phyloP scores from a whole-genome alignment of 257 asterid species.

The Ajuga chamaepitys region DNA sequence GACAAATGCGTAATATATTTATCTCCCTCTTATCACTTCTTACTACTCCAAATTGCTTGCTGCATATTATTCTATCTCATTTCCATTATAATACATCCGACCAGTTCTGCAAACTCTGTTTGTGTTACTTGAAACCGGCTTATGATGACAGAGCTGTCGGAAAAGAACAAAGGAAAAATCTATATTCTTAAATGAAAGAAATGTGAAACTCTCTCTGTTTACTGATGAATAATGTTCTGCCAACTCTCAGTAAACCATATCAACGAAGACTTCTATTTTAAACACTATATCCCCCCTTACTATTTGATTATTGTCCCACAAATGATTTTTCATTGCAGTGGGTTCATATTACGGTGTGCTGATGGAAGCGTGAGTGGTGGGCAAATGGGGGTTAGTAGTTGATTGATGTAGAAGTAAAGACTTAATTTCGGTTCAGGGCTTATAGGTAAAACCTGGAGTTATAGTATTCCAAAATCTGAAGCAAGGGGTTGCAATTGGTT shows the following conservation, averaged over 20 bases:
- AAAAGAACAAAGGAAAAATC: background rate
- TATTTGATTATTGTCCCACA: background rate
- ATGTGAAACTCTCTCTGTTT: background rate
- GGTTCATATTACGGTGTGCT: background rate
- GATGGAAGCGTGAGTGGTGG: background rate
- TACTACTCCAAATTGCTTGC: background rate
- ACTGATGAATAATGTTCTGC: background rate
- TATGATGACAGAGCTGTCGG: background rate
- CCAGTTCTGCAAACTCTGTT: background rate
- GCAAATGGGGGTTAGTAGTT: background rate
- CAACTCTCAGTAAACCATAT: background rate
- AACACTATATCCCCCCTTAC: background rate
- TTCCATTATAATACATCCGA: background rate
- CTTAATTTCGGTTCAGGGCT: background rate
- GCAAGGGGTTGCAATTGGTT: slow-evolving; percentile 10
- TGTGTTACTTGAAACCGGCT: background rate
- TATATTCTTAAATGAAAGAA: background rate
- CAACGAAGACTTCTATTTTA: too few relatives aligned
- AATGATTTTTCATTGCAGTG: background rate
- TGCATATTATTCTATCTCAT: slow-evolving; percentile 5
- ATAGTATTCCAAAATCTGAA: background rate
- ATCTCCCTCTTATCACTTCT: background rate
- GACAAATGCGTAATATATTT: slow-evolving; percentile 61
- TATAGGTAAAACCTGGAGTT: background rate
- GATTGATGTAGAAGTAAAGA: background rate